phyloP scores from a whole-genome alignment of 306 rosid species.

The Carpinus viminea region DNA sequence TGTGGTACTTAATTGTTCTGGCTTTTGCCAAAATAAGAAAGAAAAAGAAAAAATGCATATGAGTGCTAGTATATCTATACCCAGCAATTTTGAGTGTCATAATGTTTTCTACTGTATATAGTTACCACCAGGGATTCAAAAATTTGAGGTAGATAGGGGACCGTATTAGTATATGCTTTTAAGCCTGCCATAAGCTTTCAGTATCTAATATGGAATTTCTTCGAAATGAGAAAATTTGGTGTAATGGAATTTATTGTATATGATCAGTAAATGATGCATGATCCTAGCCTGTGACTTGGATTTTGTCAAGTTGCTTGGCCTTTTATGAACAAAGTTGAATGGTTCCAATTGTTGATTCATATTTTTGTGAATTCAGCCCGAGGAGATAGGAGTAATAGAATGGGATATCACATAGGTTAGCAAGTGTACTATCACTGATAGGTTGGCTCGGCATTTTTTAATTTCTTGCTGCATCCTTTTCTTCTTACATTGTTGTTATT shows the following conservation, averaged over 20 bases:
- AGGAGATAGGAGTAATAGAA: not conserved
- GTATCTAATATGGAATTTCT: not conserved
- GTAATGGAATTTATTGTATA: not conserved
- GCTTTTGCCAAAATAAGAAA: not conserved
- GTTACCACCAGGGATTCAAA: not conserved
- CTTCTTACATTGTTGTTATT: constrained; percentile 33
- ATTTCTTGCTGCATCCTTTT: constrained; percentile 11
- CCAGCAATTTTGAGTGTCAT: not conserved
- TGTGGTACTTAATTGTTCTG: not conserved
- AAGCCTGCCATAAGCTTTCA: not conserved
- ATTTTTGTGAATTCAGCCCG: not conserved
- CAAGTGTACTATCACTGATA: not conserved
- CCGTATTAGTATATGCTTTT: not conserved
- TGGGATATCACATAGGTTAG: not conserved
- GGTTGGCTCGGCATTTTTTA: not conserved
- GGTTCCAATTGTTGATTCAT: not conserved
- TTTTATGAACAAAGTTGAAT: not conserved
- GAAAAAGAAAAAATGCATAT: not conserved
- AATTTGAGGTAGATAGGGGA: not conserved
- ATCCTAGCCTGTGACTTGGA: not conserved
- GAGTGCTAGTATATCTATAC: not conserved
- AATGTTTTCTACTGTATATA: not conserved
- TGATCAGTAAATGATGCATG: not conserved
- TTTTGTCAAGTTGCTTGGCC: not conserved
- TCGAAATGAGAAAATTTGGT: not conserved